Evolutionary conservation across 805 yeast species (phyloP).

Genomic region (Pichia nakasei): DNA sequence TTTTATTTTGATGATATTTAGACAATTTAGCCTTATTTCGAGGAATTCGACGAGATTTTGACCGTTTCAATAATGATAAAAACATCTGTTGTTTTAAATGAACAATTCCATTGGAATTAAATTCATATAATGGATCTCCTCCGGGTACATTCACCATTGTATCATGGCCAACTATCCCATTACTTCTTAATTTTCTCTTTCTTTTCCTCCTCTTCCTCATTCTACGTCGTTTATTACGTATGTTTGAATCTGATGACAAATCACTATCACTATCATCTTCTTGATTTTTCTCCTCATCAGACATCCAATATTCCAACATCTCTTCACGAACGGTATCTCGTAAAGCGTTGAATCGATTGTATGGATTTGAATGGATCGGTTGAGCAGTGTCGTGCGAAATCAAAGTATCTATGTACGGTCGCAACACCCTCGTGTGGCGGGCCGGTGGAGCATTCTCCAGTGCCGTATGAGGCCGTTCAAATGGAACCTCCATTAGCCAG

Average conservation of each 20-base stretch:
- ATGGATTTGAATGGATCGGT: conserved; percentile 6
- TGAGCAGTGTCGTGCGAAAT: conserved; percentile 3
- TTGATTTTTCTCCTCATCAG: conserved; percentile 7
- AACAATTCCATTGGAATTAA: conserved; percentile 1
- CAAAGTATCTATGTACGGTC: conserved; percentile 5
- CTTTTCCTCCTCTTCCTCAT: neutral
- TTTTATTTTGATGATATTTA: neutral
- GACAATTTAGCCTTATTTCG: neutral
- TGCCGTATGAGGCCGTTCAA: conserved; percentile 1
- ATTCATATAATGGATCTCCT: neutral
- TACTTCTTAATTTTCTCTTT: neutral
- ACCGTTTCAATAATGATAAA: conserved; percentile 1
- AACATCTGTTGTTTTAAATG: conserved; percentile 7
- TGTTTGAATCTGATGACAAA: neutral
- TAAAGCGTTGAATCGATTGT: conserved; percentile 7
- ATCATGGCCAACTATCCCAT: neutral
- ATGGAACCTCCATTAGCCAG: conserved; percentile 3
- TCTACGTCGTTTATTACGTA: neutral
- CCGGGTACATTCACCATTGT: neutral
- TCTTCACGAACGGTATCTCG: conserved; percentile 14
- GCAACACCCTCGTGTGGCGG: conserved; percentile 1
- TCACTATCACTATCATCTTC: neutral
- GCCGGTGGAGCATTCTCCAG: neutral
- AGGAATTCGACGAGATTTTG: neutral
- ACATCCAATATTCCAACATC: conserved; percentile 18